Base-by-base conservation (phyloP, 768 basidiomycete species). In the Tricholoma saponaceum region DNA sequence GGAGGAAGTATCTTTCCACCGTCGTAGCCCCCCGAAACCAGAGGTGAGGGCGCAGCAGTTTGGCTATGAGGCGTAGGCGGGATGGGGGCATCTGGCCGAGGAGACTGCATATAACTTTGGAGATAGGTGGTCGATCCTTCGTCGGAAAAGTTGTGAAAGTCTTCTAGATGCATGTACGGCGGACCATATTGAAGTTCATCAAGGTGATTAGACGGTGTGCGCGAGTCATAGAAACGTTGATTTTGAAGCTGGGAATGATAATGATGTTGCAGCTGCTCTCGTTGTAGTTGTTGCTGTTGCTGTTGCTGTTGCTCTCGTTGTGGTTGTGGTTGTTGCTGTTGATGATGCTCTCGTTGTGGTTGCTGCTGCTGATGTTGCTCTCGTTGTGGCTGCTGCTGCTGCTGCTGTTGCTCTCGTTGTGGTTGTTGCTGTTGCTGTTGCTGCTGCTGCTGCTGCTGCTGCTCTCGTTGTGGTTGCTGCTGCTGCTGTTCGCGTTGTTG, bases 1-100 rank as follows among this genome's bases (percentile, higher is more conserved):
- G 76, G 72, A 0, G 74, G 73, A 30, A 74, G 65, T 4, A 72
- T 69, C 57, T 76, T 72, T 39, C 69, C 72, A 52, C 69, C 57
- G 13, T 74, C 76, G 49, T 80, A 80, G 56, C 75, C 76, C 41
- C 76, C 78, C 1, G 83, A 81, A 20, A 86, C 67, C 23, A 85
- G 72, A 0, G 89, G 90, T 0, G 88, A 86, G 0, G 87, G 86
- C 1, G 87, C 86, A 7, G 86, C 82, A 0, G 87, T 88, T 57
- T 88, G 85, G 51, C 82, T 86, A 55, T 88, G 87, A 3, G 89
- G 90, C 0, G 90, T 92, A 0, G 90, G 89, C 0, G 90, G 90
- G 39, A 91, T 79, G 16, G 90, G 90, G 0, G 88, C 90, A 57
- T 84, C 82, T 0, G 88, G 89, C 0, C 90, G 83, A 3, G 81